Evolutionary conservation across 768 basidiomycete genomes (phyloP), one percentile per base, ranked within the genome.

Genomic region (Russula olivacea): DNA sequence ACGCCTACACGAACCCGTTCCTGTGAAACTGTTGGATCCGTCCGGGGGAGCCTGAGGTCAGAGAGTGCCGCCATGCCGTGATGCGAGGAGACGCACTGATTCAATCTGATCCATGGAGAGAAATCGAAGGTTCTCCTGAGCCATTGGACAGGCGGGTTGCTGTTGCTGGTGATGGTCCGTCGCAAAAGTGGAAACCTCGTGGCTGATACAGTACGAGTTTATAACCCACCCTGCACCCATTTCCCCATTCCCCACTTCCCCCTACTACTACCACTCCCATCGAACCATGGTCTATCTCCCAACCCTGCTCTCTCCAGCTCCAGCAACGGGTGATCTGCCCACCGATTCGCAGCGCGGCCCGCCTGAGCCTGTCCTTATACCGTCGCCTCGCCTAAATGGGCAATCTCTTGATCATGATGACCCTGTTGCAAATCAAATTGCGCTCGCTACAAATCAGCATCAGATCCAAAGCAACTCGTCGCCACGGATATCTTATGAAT

Each of bases 1-100:
- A n/a, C 30, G n/a, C 34, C 8, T 36, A 36, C 5, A 59, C 80
- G 59, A 59, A 84, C 86, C 86, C 87, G 61, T 85, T 77, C 66
- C 73, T 74, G 71, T 82, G 74, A 70, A 88, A 87, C 85, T 87
- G 21, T 55, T 28, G 7, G 38, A 11, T 5, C 51, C 4, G 34
- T 19, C 23, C 19, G 19, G 28, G 28, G 28, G 9, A 2, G n/a
- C n/a, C n/a, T n/a, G 15, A 32, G 34, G 19, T 28, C 34, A 12
- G 25, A 55, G n/a, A 7, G 30, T 2, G 28, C 2, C 28, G 23
- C 12, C 11, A n/a, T n/a, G 30, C 14, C n/a, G 23, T 57, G 41
- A 40, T 40, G 38, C 38, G 38, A 17, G 38, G 38, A 1, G 14
- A 55, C 58, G 21, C 4, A 63, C 62, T 3, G 57, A 41, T 50